Percentiles rank a stretch among this genome's conserved stretches.
phyloP scores from a whole-genome alignment of 495 filamentous ascomycete species.

The Aspergillus sparsus region DNA sequence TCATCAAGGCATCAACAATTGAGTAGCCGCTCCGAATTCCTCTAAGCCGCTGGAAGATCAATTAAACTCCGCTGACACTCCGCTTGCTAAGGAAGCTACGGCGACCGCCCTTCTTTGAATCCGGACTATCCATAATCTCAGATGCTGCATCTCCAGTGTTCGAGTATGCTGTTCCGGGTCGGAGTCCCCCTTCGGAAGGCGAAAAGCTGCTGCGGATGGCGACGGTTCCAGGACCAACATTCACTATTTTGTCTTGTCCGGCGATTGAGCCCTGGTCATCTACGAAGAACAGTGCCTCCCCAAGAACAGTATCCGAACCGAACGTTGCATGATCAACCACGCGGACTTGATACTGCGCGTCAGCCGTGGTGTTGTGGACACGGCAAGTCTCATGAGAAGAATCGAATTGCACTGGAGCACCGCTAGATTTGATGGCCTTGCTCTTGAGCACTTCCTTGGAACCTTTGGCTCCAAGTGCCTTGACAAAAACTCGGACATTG shows the following conservation, averaged over 20 bases:
- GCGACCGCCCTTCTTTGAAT: conserved; percentile 45
- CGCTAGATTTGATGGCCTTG: conserved; percentile 67
- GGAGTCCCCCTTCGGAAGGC: conserved; percentile 29
- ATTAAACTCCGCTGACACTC: conserved; percentile 46
- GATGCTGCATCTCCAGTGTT: conserved; percentile 34
- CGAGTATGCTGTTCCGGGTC: conserved; percentile 44
- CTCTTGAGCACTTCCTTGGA: conserved; percentile 83
- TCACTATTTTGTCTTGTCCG: conserved; percentile 71
- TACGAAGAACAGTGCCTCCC: conserved; percentile 85
- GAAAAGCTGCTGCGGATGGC: conserved; percentile 66
- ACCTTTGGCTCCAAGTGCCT: conserved; percentile 63
- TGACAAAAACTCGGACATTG: conserved; percentile 80
- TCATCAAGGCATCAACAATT: conserved; percentile 22
- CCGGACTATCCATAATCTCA: conserved; percentile 56
- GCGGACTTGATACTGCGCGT: conserved; percentile 80
- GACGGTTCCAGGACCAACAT: conserved; percentile 67
- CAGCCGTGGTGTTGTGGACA: conserved; percentile 69
- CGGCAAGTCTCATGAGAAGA: conserved; percentile 68
- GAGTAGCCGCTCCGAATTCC: conserved; percentile 4
- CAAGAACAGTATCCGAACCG: conserved; percentile 74
- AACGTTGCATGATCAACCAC: conserved; percentile 84
- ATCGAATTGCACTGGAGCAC: conserved; percentile 64
- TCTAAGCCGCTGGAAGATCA: conserved; percentile 5
- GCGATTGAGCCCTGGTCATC: conserved; percentile 68
- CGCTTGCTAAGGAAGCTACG: conserved; percentile 61